phyloP scores from a whole-genome alignment of 192 early-diverging fungal species.

The Linnemannia schmuckeri region DNA sequence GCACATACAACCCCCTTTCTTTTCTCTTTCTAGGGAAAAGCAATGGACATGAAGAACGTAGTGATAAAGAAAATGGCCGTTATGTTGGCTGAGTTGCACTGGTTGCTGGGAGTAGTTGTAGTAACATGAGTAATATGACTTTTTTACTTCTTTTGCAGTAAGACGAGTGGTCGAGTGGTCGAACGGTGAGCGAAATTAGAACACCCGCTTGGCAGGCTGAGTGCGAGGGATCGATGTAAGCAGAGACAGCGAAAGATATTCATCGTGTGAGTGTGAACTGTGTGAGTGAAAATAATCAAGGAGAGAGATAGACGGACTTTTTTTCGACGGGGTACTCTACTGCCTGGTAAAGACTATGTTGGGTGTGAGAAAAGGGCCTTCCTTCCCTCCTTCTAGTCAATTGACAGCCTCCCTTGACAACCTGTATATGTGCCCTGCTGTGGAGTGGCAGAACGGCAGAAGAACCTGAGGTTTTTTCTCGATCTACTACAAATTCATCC shows the following conservation, averaged over 20 bases:
- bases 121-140: constrained; percentile 11
- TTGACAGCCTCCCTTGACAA: neutral
- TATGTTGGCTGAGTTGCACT: neutral
- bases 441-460: constrained; percentile 2
- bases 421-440: neutral
- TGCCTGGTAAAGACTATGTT: constrained; percentile 1
- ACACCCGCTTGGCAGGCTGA: constrained; percentile 1
- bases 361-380: constrained; percentile 3
- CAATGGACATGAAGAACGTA: neutral
- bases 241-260: neutral
- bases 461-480: neutral
- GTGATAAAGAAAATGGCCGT: neutral
- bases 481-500: neutral
- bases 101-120: neutral
- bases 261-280: neutral
- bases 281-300: neutral
- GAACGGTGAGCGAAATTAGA: constrained; percentile 7
- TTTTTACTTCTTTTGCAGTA: neutral
- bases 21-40: neutral
- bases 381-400: neutral
- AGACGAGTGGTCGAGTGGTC: too few relatives aligned
- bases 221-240: neutral
- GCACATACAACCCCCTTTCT: neutral
- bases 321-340: neutral
- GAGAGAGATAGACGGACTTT: constrained; percentile 2